A percentile compares a stretch with the other conserved stretches of the same genome.
Conservation (phyloP, 371 early-diverging fungal genomes). For the Chytridium lagenaria region DNA sequence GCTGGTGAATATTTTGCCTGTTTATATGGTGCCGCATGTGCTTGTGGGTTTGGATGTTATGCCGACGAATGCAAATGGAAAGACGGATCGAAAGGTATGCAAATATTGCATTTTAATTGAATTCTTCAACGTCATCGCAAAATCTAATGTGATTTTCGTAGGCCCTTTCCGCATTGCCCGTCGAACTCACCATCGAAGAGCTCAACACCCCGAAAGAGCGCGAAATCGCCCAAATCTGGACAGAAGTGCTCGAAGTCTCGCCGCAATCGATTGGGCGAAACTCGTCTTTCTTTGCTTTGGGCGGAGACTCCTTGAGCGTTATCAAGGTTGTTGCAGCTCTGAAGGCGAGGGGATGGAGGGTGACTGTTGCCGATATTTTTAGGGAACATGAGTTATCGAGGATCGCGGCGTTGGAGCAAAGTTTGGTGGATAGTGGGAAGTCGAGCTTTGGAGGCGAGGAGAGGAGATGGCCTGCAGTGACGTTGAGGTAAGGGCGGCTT, state of each 20-base stretch:
- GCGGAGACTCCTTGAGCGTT: constrained; percentile 39
- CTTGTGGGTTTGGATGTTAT: constrained; percentile 27
- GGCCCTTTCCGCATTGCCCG: not conserved
- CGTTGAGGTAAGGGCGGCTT: not conserved
- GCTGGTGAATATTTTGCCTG: constrained; percentile 24
- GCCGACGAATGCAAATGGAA: constrained; percentile 41
- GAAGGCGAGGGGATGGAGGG: not conserved
- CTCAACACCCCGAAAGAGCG: not conserved
- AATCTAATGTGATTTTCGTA: not conserved
- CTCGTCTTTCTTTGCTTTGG: constrained; percentile 38
- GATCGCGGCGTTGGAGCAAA: not conserved
- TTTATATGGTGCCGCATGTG: constrained; percentile 40
- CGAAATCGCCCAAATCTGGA: constrained; percentile 7
- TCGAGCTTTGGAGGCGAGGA: not conserved
- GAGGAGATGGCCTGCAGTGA: not conserved
- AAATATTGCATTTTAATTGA: not conserved
- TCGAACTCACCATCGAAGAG: not conserved
- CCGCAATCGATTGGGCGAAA: constrained; percentile 19
- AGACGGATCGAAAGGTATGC: constrained; percentile 17
- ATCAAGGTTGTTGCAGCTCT: constrained; percentile 21
- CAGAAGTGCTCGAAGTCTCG: not conserved
- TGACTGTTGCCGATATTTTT: not conserved
- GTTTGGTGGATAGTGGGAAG: not conserved
- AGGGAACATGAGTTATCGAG: not conserved
- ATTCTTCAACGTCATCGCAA: too few species aligned